Conservation (phyloP, 306 rosid species). For the Lathyrus sativus region DNA sequence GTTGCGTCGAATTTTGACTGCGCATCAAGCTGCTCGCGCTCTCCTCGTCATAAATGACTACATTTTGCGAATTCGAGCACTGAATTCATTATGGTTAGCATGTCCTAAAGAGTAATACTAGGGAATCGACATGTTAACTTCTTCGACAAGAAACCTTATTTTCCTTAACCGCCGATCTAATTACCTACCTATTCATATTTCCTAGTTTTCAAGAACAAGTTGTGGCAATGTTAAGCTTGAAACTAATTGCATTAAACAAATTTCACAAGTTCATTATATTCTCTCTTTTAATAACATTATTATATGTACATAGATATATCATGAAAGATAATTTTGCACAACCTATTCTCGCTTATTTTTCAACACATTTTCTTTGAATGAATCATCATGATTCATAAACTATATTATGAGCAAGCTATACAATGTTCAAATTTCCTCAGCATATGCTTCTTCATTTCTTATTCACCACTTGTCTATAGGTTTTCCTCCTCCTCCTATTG, state of each 20-base stretch:
- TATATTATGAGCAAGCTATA: slow-evolving; percentile 12
- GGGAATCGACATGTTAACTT: slow-evolving; percentile 25
- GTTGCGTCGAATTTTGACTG: slow-evolving; percentile 66
- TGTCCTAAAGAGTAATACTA: slow-evolving; percentile 58
- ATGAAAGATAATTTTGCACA: not conserved
- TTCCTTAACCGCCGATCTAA: slow-evolving; percentile 23
- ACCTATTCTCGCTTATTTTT: slow-evolving; percentile 1
- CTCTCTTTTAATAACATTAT: not conserved
- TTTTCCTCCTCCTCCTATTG: slow-evolving; percentile 37
- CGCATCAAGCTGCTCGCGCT: slow-evolving; percentile 78
- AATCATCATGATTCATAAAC: slow-evolving; percentile 2
- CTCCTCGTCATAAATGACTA: slow-evolving; percentile 68
- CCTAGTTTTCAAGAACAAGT: slow-evolving; percentile 7
- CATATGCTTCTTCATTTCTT: slow-evolving; percentile 38
- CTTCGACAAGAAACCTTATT: slow-evolving; percentile 6
- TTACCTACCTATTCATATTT: slow-evolving; percentile 33
- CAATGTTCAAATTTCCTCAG: not conserved
- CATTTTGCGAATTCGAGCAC: slow-evolving; percentile 73
- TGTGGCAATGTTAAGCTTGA: not conserved
- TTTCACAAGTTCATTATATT: not conserved
- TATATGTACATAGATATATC: slow-evolving; percentile 29
- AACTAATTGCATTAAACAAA: slow-evolving; percentile 12
- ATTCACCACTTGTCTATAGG: slow-evolving; percentile 46
- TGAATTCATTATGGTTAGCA: slow-evolving; percentile 85
- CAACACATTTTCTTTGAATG: not conserved